Evolutionary conservation across 2,329 filamentous ascomycete genomes (phyloP), one percentile per base, ranked within the genome.

Genomic region (Domatiomyces globalis): DNA sequence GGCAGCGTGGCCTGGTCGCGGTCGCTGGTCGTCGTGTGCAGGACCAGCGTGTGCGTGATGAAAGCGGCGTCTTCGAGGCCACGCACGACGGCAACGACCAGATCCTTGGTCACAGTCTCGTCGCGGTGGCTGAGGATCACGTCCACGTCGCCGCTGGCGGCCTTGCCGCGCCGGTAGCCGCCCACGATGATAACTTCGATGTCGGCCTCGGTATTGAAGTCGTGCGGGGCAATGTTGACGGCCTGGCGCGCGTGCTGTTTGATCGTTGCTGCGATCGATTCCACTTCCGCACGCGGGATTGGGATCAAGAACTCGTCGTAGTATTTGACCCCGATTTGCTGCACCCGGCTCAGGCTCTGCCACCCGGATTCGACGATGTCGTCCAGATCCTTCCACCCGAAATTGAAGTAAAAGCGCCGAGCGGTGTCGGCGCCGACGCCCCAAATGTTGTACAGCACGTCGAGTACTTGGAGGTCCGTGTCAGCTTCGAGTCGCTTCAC

Each of bases 321-420:
- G 67, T 82, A 95, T 64, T 96, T 96, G 45, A 95, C 73, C 0
- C 92, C 90, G 51, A 96, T 94, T 64, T 96, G 88, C 66, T 95
- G 90, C 1, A 87, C 84, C 10, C 88, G 80, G 0, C 76, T 83
- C 1, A 96, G 72, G 0, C 67, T 73, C 18, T 72, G 65, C 90
- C 90, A 96, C 9, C 85, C 88, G 60, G 81, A 77, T 61, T 94
- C 85, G 43, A 95, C 73, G 2, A 96, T 71, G 60, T 96, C 89
- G 61, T 95, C 87, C 0, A 95, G 71, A 54, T 92, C 84, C 54
- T 79, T 76, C 86, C 87, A 95, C 25, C 86, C 73, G 55, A 79
- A 80, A 15, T 79, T 76, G 60, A 76, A 79, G 65, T 89, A 92
- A 61, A 95, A 95, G 1, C 89, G 79, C 15, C 83, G 75, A 0